A percentile compares a stretch with the other conserved stretches of the same genome.
Conservation (phyloP, 1,284 basidiomycete genomes). For the Agroathelia rolfsii region DNA sequence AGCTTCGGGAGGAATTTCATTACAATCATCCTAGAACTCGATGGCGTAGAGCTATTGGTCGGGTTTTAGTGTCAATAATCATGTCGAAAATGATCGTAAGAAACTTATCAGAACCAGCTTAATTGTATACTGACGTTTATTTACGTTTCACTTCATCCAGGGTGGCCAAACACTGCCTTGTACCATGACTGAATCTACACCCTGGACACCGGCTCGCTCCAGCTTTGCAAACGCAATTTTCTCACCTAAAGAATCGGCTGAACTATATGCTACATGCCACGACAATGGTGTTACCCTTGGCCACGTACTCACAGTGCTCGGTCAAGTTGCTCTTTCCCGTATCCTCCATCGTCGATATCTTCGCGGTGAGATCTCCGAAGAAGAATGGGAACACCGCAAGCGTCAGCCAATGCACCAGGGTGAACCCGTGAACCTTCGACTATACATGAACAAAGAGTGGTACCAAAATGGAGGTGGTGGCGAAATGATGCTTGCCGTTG, state of each 20-base stretch:
- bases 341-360: constrained; percentile 38
- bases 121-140: constrained; percentile 6
- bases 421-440: constrained; percentile 43
- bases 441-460: constrained; percentile 41
- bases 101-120: not conserved
- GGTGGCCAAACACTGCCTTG: constrained; percentile 49
- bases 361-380: constrained; percentile 34
- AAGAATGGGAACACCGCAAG: constrained; percentile 45
- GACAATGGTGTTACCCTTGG: constrained; percentile 39
- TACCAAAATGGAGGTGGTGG: constrained; percentile 31
- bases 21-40: constrained; percentile 26
- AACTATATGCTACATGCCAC: constrained; percentile 29
- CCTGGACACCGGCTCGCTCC: constrained; percentile 26
- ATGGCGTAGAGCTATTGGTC: constrained; percentile 39
- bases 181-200: constrained; percentile 25
- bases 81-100: constrained; percentile 25
- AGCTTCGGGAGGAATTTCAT: constrained; percentile 23
- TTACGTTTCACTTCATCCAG: constrained; percentile 25
- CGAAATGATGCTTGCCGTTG: constrained; percentile 34
- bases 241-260: constrained; percentile 17
- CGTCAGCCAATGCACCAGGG: constrained; percentile 39
- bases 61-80: constrained; percentile 26
- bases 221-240: constrained; percentile 17
- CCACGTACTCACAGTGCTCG: constrained; percentile 36
- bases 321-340: constrained; percentile 45